A percentile compares a stretch with the other conserved stretches of the same genome.
Evolutionary conservation across 2,329 filamentous ascomycete genomes (phyloP).

Genomic region (Alternaria sp.): DNA sequence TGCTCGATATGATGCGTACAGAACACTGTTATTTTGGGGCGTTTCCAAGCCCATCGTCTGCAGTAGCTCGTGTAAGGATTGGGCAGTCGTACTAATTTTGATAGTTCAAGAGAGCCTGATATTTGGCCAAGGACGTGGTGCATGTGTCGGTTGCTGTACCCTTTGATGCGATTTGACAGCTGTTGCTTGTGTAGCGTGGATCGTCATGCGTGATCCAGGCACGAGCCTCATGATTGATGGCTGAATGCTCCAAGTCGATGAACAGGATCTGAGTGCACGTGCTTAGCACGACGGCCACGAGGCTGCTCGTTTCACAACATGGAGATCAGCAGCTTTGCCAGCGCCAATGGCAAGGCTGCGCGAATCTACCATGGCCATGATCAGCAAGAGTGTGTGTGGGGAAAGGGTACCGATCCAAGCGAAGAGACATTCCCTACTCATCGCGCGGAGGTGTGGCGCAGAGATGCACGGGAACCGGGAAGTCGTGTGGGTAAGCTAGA

Average conservation of each 20-base stretch:
- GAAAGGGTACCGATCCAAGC: slow-evolving; percentile 4
- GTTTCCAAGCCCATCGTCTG: not conserved
- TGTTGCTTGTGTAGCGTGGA: not conserved
- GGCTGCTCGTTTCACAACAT: not conserved
- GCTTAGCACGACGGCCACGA: not conserved
- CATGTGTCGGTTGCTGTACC: not conserved
- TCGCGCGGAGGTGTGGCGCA: not conserved
- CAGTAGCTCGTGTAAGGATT: not conserved
- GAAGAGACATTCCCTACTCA: not conserved
- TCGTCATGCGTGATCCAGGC: not conserved
- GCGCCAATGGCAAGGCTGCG: not conserved
- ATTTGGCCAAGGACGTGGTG: not conserved
- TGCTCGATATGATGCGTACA: not conserved
- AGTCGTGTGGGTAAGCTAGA: slow-evolving; percentile 4
- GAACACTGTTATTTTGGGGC: not conserved
- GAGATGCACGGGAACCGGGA: not conserved
- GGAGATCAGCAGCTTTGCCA: not conserved
- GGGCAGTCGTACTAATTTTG: not conserved
- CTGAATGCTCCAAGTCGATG: not conserved
- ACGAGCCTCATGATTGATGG: not conserved
- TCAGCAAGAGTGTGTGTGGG: slow-evolving; percentile 2
- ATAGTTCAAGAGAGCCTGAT: not conserved
- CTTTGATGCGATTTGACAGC: not conserved
- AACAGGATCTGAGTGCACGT: not conserved
- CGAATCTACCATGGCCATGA: slow-evolving; percentile 6